phyloP scores from a whole-genome alignment of 805 yeast species.

The Saturnispora besseyi region DNA sequence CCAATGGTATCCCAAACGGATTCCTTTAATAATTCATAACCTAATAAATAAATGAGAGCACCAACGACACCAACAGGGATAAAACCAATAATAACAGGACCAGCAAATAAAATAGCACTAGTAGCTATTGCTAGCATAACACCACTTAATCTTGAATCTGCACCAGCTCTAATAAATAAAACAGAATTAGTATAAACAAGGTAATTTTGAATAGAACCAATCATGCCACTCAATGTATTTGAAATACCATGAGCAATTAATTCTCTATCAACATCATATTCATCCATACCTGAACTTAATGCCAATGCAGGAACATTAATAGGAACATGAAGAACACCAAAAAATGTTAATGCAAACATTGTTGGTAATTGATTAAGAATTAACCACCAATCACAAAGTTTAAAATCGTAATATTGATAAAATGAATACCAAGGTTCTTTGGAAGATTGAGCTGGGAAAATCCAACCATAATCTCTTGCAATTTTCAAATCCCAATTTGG shows the following conservation, averaged over 20 bases:
- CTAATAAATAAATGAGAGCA: conserved; percentile 78
- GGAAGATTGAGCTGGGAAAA: conserved; percentile 57
- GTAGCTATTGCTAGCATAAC: conserved; percentile 82
- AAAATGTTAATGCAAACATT: conserved; percentile 91
- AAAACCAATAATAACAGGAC: conserved; percentile 87
- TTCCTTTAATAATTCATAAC: conserved; percentile 83
- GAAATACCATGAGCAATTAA: conserved; percentile 92
- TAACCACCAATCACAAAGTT: conserved; percentile 64
- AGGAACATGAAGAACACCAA: conserved; percentile 94
- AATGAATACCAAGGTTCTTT: conserved; percentile 87
- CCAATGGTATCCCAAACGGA: conserved; percentile 81
- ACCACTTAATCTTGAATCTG: conserved; percentile 83
- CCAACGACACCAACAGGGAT: conserved; percentile 97
- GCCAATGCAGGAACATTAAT: conserved; percentile 97
- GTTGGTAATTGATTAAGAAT: conserved; percentile 70
- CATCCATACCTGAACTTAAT: conserved; percentile 77
- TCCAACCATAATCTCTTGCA: conserved; percentile 76
- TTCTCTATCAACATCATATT: conserved; percentile 85
- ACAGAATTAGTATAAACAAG: conserved; percentile 91
- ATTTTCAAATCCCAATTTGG: conserved; percentile 55
- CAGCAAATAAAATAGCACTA: conserved; percentile 68
- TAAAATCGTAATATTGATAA: conserved; percentile 63
- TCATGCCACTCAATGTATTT: conserved; percentile 70
- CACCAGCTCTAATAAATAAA: conserved; percentile 88
- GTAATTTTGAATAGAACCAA: conserved; percentile 90